phyloP scores from a whole-genome alignment of 225 moss, liverwort and hornwort species.

The Antitrichia curtipendula region DNA sequence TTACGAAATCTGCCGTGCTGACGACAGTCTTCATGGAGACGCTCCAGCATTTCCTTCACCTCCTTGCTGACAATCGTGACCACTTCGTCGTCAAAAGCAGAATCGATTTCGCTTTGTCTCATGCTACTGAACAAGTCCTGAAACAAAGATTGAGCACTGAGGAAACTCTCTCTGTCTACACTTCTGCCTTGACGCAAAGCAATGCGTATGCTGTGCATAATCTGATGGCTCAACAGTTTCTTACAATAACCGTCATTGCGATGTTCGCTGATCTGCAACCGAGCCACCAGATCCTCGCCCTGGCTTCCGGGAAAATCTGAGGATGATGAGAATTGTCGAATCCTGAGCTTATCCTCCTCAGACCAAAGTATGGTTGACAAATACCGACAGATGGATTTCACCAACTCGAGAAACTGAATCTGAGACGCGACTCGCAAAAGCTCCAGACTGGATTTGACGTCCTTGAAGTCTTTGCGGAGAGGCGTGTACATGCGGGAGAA shows the following conservation, averaged over 20 bases:
- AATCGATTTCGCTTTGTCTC: background rate
- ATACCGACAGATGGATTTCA: background rate
- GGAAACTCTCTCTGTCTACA: background rate
- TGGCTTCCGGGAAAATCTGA: background rate
- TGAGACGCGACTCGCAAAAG: background rate
- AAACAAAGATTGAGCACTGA: background rate
- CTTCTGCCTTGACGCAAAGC: background rate
- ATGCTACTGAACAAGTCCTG: background rate
- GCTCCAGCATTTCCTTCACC: background rate
- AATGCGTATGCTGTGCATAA: background rate
- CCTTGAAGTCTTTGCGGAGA: background rate
- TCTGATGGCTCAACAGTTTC: background rate
- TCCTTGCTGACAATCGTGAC: background rate
- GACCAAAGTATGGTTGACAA: background rate
- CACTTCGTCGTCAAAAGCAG: background rate
- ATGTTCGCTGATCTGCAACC: background rate
- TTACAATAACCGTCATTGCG: background rate
- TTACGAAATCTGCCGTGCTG: too few relatives aligned
- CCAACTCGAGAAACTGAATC: background rate
- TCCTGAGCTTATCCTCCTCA: background rate
- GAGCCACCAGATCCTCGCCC: background rate
- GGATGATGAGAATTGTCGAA: background rate
- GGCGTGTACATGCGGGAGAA: background rate
- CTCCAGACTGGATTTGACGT: background rate
- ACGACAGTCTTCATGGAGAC: background rate